A percentile compares a stretch with the other conserved stretches of the same genome.
Evolutionary conservation across 108 stramenopile genomes (phyloP).

Genomic region (Nitzschia palea): DNA sequence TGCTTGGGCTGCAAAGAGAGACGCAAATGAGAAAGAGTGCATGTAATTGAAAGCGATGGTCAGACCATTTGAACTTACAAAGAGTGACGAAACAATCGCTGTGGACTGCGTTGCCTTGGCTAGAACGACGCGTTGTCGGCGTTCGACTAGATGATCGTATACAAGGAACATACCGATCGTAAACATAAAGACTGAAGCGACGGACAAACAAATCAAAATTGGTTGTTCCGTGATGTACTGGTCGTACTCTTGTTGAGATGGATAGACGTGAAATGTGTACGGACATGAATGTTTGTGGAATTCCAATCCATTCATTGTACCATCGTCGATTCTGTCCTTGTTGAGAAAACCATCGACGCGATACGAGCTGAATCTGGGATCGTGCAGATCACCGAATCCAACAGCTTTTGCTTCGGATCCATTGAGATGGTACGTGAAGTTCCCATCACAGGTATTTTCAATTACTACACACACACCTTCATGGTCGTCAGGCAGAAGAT

Average conservation of each 20-base stretch:
- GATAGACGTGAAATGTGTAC: conserved; percentile 21
- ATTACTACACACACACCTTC: conserved; percentile 55
- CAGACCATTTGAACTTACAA: too few relatives aligned
- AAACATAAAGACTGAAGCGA: background rate
- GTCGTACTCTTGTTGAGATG: conserved; percentile 2
- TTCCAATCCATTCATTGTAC: background rate
- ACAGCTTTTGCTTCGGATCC: conserved; percentile 7
- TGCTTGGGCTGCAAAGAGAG: conserved; percentile 8
- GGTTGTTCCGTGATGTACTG: conserved; percentile 1
- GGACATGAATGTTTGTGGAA: background rate
- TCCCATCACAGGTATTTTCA: conserved; percentile 20
- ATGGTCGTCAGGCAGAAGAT: conserved; percentile 38
- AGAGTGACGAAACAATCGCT: conserved; percentile 33
- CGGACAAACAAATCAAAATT: background rate
- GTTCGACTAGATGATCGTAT: background rate
- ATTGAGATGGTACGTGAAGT: conserved; percentile 9
- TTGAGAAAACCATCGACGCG: background rate
- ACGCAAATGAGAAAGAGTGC: too few relatives aligned
- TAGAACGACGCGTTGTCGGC: background rate
- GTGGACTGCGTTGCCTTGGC: conserved; percentile 8
- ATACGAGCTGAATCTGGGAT: background rate
- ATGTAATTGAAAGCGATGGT: too few relatives aligned
- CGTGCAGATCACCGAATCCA: conserved; percentile 18
- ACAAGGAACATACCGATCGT: background rate
- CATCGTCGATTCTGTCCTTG: background rate